Percentiles rank a stretch among this genome's conserved stretches.
Conservation (phyloP, 2,329 filamentous ascomycete species). For the Endothia cerciana region DNA sequence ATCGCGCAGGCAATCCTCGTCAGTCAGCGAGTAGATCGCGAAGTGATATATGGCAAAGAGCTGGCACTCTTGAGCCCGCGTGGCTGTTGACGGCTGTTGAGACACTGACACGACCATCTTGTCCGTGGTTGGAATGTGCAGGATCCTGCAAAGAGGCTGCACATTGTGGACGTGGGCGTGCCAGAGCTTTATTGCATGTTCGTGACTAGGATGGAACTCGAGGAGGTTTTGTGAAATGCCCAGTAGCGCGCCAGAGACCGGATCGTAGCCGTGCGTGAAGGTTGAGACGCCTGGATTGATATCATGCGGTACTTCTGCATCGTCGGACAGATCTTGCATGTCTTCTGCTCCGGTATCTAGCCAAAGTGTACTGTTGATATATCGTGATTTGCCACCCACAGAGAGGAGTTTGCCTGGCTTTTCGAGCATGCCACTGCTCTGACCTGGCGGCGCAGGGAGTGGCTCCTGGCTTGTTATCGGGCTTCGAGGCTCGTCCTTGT, state of each 20-base stretch:
- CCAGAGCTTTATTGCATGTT: constrained; percentile 35
- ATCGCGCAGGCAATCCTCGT: constrained; percentile 44
- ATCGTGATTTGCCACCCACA: constrained; percentile 43
- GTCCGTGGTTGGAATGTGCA: constrained; percentile 35
- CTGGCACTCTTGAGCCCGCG: constrained; percentile 41
- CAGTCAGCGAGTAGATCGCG: constrained; percentile 45
- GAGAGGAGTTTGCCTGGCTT: constrained; percentile 33
- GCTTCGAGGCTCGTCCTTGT: constrained; percentile 7
- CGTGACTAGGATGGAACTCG: constrained; percentile 32
- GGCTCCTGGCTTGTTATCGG: constrained; percentile 16
- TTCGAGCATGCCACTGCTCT: constrained; percentile 4
- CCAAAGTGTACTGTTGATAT: constrained; percentile 44
- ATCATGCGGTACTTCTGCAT: constrained; percentile 35
- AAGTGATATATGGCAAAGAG: constrained; percentile 50
- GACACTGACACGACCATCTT: constrained; percentile 31
- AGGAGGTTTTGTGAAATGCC: constrained; percentile 26
- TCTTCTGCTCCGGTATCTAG: constrained; percentile 35
- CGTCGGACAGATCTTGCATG: constrained; percentile 32
- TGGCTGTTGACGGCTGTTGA: constrained; percentile 30
- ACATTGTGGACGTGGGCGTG: constrained; percentile 33
- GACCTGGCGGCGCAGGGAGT: constrained; percentile 20
- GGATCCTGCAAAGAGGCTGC: constrained; percentile 34
- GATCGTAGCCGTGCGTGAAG: constrained; percentile 17
- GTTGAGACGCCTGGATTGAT: not conserved
- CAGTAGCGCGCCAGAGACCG: constrained; percentile 29